phyloP scores from a whole-genome alignment of 768 basidiomycete species.

The Cantharellus cinnabarinus region DNA sequence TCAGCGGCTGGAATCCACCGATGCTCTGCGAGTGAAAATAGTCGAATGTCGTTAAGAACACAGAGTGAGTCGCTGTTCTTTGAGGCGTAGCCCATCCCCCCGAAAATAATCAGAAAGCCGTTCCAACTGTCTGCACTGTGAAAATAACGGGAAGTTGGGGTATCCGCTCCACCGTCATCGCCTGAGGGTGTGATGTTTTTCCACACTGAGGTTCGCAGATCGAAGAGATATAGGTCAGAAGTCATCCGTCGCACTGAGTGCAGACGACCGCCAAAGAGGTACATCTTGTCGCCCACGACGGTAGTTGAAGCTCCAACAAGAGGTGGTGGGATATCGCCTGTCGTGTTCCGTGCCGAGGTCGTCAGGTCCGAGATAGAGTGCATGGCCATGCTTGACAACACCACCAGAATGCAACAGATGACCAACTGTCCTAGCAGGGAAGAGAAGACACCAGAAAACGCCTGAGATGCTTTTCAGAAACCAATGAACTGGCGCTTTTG shows the following conservation, averaged over 20 bases:
- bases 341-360: conserved; percentile 63
- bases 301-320: conserved; percentile 87
- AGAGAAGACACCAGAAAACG: no score
- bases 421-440: no score
- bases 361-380: conserved; percentile 84
- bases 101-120: conserved; percentile 79
- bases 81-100: conserved; percentile 78
- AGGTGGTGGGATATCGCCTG: conserved; percentile 72
- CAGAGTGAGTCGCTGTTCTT: conserved; percentile 63
- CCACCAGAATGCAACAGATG: no score
- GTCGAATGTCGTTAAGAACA: conserved; percentile 82
- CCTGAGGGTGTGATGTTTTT: conserved; percentile 33
- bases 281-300: conserved; percentile 71
- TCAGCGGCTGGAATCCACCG: conserved; percentile 28
- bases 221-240: conserved; percentile 76
- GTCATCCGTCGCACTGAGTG: conserved; percentile 79
- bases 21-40: conserved; percentile 55
- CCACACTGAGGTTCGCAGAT: conserved; percentile 69
- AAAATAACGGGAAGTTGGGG: conserved; percentile 79
- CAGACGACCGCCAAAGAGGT: conserved; percentile 77
- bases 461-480: no score
- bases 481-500: no score
- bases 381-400: conserved; percentile 16
- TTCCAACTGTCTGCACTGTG: conserved; percentile 87
- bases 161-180: conserved; percentile 32